Evolutionary conservation across 306 rosid species (phyloP).

Genomic region (Quillaja saponaria): DNA sequence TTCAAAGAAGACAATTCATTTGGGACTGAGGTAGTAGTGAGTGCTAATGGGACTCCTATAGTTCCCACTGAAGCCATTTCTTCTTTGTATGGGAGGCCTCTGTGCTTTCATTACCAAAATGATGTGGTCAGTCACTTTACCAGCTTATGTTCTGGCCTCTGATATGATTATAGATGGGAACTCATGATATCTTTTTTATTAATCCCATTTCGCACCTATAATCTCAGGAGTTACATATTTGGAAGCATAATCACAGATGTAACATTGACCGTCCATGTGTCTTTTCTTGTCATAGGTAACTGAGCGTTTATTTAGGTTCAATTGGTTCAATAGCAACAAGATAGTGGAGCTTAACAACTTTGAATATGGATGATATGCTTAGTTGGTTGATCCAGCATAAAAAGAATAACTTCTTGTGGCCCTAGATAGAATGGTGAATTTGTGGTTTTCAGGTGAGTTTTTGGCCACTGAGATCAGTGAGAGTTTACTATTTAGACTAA

Average conservation of each 20-base stretch:
- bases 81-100: too few relatives aligned
- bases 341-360: not conserved
- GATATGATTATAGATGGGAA: not conserved
- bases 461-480: not conserved
- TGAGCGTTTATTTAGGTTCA: not conserved
- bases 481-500: not conserved
- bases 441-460: not conserved
- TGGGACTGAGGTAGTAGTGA: not conserved
- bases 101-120: too few relatives aligned
- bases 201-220: conserved; percentile 3
- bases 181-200: not conserved
- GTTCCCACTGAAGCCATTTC: not conserved
- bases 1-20: too few relatives aligned
- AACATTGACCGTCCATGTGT: not conserved
- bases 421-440: not conserved
- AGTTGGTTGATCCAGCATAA: not conserved
- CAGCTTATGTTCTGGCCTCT: not conserved
- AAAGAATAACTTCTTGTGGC: not conserved
- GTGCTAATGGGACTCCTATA: not conserved
- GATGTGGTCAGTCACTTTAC: too few relatives aligned
- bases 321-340: not conserved
- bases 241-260: not conserved
- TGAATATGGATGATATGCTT: not conserved
- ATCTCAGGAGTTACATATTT: conserved; percentile 10
- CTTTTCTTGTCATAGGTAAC: not conserved